A percentile compares a stretch with the other conserved stretches of the same genome.
Evolutionary conservation across 306 rosid genomes (phyloP).

Genomic region (Gastrolobium bilobum): DNA sequence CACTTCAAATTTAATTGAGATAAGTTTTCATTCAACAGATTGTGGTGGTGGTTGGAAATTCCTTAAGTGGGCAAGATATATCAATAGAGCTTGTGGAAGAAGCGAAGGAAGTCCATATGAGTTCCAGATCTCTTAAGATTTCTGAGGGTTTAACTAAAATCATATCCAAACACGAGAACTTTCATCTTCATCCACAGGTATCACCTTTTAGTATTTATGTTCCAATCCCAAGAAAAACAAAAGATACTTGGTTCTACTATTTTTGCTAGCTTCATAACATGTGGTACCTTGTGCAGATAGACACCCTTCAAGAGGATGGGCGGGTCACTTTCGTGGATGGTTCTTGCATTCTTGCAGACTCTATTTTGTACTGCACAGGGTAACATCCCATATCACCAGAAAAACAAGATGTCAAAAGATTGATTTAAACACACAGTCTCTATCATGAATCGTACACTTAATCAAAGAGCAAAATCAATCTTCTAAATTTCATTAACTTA

Average conservation of each 20-base stretch:
- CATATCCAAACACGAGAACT: slow-evolving; percentile 72
- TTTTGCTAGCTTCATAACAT: slow-evolving; percentile 25
- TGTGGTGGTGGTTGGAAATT: slow-evolving; percentile 88
- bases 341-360: slow-evolving; percentile 73
- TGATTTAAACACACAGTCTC: background rate
- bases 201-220: background rate
- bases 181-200: slow-evolving; percentile 87
- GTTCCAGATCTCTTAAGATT: slow-evolving; percentile 71
- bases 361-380: slow-evolving; percentile 91
- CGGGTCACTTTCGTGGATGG: slow-evolving; percentile 77
- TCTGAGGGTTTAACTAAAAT: slow-evolving; percentile 82
- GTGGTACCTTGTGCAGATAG: slow-evolving; percentile 69
- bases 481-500: slow-evolving; percentile 17
- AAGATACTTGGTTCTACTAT: background rate
- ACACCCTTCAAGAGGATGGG: slow-evolving; percentile 81
- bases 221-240: background rate
- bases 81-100: slow-evolving; percentile 83
- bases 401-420: background rate
- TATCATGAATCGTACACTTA: slow-evolving; percentile 27
- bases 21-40: slow-evolving; percentile 52
- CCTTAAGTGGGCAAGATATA: slow-evolving; percentile 90
- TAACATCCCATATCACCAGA: slow-evolving; percentile 38
- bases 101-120: slow-evolving; percentile 79
- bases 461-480: slow-evolving; percentile 35
- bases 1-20: background rate